Evolutionary conservation across 1,284 basidiomycete species (phyloP), one percentile per base, ranked within the genome.

Genomic region (Ustilago xerochloae): DNA sequence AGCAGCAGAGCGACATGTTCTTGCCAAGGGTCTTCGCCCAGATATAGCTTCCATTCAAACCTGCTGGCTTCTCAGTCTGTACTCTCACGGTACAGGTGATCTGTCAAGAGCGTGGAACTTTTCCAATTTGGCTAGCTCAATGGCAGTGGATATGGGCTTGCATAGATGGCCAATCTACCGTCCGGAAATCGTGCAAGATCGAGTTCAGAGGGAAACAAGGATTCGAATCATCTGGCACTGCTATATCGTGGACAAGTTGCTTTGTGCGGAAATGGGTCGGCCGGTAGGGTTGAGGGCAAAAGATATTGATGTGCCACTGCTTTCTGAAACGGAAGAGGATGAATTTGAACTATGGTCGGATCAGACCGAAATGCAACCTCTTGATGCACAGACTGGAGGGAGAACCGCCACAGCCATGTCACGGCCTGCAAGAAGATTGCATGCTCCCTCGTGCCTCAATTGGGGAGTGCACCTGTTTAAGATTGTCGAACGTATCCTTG

Each of bases 71-170:
- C 77, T 87, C 22, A 85, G 84, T 38, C 79, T 86, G 10, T 83
- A 85, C 43, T 85, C 85, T 59, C 86, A 86, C 13, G 86, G 86
- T 8, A 83, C 80, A 43, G 86, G 86, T 1, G 85, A 86, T 55
- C 85, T 86, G 62, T 80, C 82, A 28, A 79, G 81, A 9, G 86
- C 86, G 1, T 85, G 84, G 63, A 68, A 84, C 50, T 85, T 85
- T 53, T 81, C 80, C 7, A 84, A 85, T 9, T 72, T 85, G 35
- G 85, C 86, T 2, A 82, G 81, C 54, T 80, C 79, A 18, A 86
- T 86, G 86, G 83, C 83, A 6, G 76, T 86, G 24, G 86, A 85
- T 52, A 80, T 87, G 59, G 86, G 86, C 5, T 61, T 87, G 65
- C 85, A 87, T 57, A 75, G 85, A 2, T 75, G 68, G 61, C 66